These are phyloP conservation scores for Effrenium voratum DNA, from an alignment of 73 alveolate species.

Conservation along the genomic window DNA sequence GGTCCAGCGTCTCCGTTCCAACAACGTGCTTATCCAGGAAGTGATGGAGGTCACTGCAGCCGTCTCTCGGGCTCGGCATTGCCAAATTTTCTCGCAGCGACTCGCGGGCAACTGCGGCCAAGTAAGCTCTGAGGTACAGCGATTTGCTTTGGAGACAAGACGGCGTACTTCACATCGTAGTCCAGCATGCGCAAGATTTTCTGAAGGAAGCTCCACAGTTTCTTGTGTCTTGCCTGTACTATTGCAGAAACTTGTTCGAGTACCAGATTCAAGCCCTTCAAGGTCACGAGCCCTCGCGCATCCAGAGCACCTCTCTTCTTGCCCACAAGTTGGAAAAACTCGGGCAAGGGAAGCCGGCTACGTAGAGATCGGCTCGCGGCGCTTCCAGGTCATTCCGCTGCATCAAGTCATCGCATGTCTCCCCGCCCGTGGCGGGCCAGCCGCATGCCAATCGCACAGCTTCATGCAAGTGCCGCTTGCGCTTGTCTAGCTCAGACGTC, in stretches of 20 bases:
- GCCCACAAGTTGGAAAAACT: neutral
- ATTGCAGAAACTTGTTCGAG: neutral
- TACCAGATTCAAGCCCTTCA: neutral
- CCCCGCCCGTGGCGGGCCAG: neutral
- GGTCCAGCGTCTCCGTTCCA: neutral
- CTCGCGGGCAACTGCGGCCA: slow-evolving; percentile 11
- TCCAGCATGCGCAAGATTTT: neutral
- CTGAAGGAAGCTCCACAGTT: neutral
- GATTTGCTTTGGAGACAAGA: neutral
- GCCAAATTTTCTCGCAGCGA: neutral
- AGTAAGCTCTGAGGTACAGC: neutral
- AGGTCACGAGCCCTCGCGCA: neutral
- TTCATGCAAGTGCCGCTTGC: neutral
- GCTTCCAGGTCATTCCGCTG: neutral
- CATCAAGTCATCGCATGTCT: neutral
- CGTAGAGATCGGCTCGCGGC: neutral
- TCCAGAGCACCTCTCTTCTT: neutral
- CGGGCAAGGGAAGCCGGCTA: slow-evolving; percentile 37
- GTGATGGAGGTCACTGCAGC: neutral
- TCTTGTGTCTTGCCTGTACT: neutral
- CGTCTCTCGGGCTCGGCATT: neutral
- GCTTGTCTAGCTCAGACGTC: neutral
- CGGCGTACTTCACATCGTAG: neutral
- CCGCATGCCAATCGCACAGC: neutral
- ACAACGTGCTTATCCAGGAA: neutral